These are phyloP conservation scores for Phylloporus arenicola DNA, from an alignment of 768 basidiomycete species.

Conservation along the genomic window DNA sequence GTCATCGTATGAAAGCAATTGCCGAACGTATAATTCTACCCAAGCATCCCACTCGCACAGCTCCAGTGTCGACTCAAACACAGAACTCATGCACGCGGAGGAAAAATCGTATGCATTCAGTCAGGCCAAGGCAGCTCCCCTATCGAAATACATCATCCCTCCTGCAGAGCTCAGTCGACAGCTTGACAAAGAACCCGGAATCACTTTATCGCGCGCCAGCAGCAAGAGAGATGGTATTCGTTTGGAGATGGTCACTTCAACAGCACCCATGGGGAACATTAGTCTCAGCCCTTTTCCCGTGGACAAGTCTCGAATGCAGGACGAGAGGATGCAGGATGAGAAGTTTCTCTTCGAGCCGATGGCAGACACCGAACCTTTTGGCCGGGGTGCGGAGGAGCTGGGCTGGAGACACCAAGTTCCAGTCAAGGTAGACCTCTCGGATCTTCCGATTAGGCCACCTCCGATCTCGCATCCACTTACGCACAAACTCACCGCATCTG, in stretches of 20 bases:
- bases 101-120: constrained; percentile 4
- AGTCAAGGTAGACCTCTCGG: not conserved
- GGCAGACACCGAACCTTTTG: not conserved
- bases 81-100: constrained; percentile 9
- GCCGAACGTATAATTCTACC: not conserved
- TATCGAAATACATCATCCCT: constrained; percentile 1
- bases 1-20: constrained; percentile 1
- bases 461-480: not conserved
- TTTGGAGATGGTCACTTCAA: not conserved
- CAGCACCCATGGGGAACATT: constrained; percentile 1
- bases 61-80: constrained; percentile 17
- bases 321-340: no score
- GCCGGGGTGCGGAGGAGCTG: not conserved
- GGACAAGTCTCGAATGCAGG: not conserved
- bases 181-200: not conserved
- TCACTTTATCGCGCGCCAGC: constrained; percentile 7
- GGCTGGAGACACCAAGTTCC: constrained; percentile 10
- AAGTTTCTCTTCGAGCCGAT: no score
- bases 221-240: not conserved
- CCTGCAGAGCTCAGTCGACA: constrained; percentile 11
- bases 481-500: constrained; percentile 8
- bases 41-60: constrained; percentile 7
- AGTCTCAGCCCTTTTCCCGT: constrained; percentile 1
- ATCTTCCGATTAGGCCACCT: not conserved
- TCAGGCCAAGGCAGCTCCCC: not conserved